Percentiles rank a stretch among this genome's conserved stretches.
These are phyloP conservation scores for Melanogaster broomeanus DNA, from an alignment of 768 basidiomycete species.

Conservation along the genomic window DNA sequence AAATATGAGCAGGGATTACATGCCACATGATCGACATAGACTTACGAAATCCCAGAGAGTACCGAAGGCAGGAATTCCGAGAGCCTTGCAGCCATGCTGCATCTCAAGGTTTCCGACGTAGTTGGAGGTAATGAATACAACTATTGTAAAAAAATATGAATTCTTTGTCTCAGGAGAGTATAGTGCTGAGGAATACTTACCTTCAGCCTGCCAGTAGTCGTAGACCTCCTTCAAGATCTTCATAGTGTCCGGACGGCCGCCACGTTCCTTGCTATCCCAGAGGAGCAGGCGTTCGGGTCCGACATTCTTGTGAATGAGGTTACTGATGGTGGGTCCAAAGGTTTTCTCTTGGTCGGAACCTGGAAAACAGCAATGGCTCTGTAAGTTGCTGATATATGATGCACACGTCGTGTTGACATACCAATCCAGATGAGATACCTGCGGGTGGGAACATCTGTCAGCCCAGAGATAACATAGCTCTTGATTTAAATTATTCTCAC, in stretches of 20 bases:
- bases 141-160: conserved; percentile 30
- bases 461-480: not conserved
- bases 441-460: conserved; percentile 4
- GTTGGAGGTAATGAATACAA: conserved; percentile 87
- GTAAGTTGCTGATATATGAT: conserved; percentile 9
- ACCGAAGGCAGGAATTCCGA: conserved; percentile 66
- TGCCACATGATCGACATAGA: conserved; percentile 6
- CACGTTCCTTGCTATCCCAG: conserved; percentile 76
- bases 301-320: conserved; percentile 69
- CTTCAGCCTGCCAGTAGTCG: conserved; percentile 71
- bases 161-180: not conserved
- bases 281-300: conserved; percentile 72
- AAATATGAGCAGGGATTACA: conserved; percentile 2
- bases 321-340: conserved; percentile 77
- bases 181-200: conserved; percentile 26
- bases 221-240: conserved; percentile 72
- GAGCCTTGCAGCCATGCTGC: conserved; percentile 74
- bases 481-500: conserved; percentile 37
- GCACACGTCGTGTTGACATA: conserved; percentile 26
- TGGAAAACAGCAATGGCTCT: conserved; percentile 26
- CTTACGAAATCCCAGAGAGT: conserved; percentile 71
- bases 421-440: conserved; percentile 84
- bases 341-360: conserved; percentile 84
- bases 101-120: conserved; percentile 76
- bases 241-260: conserved; percentile 78